Base-by-base conservation (phyloP, 2,329 filamentous ascomycete genomes). In the Periconia sp. region DNA sequence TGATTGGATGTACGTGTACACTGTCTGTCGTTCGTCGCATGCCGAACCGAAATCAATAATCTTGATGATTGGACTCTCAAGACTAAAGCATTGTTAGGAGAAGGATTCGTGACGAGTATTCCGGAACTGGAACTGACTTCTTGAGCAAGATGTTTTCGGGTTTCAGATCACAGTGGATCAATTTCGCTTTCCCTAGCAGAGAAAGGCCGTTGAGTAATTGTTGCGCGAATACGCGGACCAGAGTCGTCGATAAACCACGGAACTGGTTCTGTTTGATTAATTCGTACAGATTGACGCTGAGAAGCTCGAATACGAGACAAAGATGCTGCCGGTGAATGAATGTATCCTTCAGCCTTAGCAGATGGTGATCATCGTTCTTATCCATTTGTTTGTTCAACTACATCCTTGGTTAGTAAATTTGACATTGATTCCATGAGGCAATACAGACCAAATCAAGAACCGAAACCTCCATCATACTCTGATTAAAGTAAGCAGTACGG, bases 391-490 rank as follows among this genome's bases (percentile, higher is more conserved):
- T 96, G 74, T 99, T 99, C 69, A 99, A 84, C 91, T 94, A 65
- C 11, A 17, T 17, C 23, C n/a, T 45, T 19, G 47, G 46, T 74
- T 46, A 75, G 61, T 41, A 20, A 46, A 44, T 14, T 33, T 35
- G 14, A 15, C 10, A 50, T 50, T 35, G n/a, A 30, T 19, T 35
- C 14, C 6, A 45, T 11, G 18, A 18, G 23, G 15, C 11, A 31
- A 49, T 41, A 64, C 85, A 53, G 81, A 95, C 91, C 81, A 99
- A 73, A 75, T 99, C 94, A 53, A 99, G 81, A 20, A 99, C 94
- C 1, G 94, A 99, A 31, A 99, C 94, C 73, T 99, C 94, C 94
- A 99, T 99, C 94, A 99, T 99, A 75, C 94, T 97, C 76, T 99
- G 94, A 72, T 99, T 99, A 80, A 99, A 99, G 75, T 99, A 99